A percentile compares a stretch with the other conserved stretches of the same genome.
Conservation (phyloP, 331 rosid genomes). For the Stylosanthes scabra region DNA sequence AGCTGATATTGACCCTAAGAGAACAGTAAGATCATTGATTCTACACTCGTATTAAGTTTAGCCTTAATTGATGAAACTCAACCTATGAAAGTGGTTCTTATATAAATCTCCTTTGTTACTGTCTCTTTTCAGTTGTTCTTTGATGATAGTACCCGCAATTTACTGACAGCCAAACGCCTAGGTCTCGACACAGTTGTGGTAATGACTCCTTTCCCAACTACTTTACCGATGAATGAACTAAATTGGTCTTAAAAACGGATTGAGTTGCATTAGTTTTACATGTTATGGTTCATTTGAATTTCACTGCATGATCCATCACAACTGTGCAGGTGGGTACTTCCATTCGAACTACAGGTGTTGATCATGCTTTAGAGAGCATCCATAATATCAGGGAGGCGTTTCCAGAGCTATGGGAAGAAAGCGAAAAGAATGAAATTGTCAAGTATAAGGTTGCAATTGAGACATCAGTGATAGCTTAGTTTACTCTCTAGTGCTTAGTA, state of each 20-base stretch:
- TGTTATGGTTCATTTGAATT: too few species aligned
- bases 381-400: slow-evolving; percentile 86
- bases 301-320: too few species aligned
- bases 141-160: slow-evolving; percentile 74
- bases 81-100: neutral
- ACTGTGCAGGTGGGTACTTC: slow-evolving; percentile 71
- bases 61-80: neutral
- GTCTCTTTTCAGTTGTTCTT: slow-evolving; percentile 67
- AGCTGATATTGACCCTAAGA: slow-evolving; percentile 68
- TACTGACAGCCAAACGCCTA: slow-evolving; percentile 60
- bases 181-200: slow-evolving; percentile 84
- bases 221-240: neutral
- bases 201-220: slow-evolving; percentile 25
- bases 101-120: neutral
- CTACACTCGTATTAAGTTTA: neutral
- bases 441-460: slow-evolving; percentile 64
- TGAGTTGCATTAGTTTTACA: neutral
- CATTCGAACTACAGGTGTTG: slow-evolving; percentile 52
- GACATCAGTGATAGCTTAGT: slow-evolving; percentile 70
- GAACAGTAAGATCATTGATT: slow-evolving; percentile 58
- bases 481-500: neutral
- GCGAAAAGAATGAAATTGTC: slow-evolving; percentile 47
- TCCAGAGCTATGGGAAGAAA: slow-evolving; percentile 82
- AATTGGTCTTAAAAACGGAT: neutral
- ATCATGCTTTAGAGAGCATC: slow-evolving; percentile 86